Base-by-base conservation (phyloP, 169 alveolate species). In the Cryptosporidium felis region DNA sequence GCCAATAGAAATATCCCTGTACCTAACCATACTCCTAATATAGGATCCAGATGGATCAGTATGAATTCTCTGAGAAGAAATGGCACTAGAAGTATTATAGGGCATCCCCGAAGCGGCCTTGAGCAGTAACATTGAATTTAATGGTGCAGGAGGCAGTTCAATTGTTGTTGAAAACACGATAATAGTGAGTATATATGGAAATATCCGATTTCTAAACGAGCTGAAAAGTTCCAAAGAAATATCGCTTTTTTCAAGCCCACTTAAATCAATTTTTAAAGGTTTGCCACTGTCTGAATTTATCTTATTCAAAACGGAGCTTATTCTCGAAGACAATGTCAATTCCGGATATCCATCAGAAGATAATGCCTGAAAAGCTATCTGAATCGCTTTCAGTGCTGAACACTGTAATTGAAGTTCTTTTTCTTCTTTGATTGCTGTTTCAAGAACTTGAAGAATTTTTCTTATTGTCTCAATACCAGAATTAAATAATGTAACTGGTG, bases 51-150 rank as follows among this genome's bases (percentile, higher is more conserved):
- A 74, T 10, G 85, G 85, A 53, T 74, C 85, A 3, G 85, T 74
- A 1, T 49, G 85, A 9, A 56, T 74, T 32, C 67, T 74, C 56
- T 74, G 85, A 16, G 85, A 74, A 38, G 85, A 74, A 38, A 74
- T 74, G 36, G 85, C 51, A 38, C 85, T 49, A 5, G 85, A 53
- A 21, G 85, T 56, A 53, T 42, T 74, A 38, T 74, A 74, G 14
- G 85, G 85, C 85, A 74, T 74, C 23, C 85, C 85, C 9, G 85
- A 74, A 1, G 85, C 85, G 2, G 85, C 85, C 0, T 49, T 74
- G n/a, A 74, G 40, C 44, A 74, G 14, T 49, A 74, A 74, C 32
- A 61, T 74, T 2, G 85, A 74, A 44, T 74, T 58, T 32, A 74
- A 41, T 3, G 85, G 85, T 4, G 61, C 67, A 51, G 85, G 85